phyloP scores from a whole-genome alignment of 2,329 filamentous ascomycete species.

The Alternaria burnsii region DNA sequence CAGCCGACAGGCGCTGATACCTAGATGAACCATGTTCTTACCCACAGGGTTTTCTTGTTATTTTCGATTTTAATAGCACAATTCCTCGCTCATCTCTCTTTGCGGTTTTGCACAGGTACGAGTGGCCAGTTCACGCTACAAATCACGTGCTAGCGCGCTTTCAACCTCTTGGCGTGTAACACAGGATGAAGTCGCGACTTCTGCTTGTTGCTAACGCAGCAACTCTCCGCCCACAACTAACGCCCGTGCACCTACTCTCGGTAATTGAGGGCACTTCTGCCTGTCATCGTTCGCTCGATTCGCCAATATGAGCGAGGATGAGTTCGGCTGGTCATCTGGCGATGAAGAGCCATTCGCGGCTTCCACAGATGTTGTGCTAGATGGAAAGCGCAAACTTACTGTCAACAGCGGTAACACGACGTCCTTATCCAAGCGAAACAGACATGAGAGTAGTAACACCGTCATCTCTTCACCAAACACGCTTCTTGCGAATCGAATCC shows the following conservation, averaged over 20 bases:
- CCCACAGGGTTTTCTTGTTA: background rate
- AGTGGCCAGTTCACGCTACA: background rate
- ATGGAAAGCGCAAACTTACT: conserved; percentile 16
- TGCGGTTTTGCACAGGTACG: background rate
- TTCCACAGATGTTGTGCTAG: background rate
- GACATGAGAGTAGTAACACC: background rate
- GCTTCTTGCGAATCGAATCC: conserved; percentile 44
- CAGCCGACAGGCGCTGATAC: too few species aligned
- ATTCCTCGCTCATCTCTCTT: background rate
- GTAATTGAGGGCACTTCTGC: too few species aligned
- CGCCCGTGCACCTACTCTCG: background rate
- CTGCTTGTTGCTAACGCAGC: background rate
- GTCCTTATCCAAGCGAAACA: conserved; percentile 7
- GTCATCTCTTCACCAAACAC: conserved; percentile 17
- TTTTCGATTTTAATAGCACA: background rate
- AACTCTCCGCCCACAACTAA: background rate
- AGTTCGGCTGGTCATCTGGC: conserved; percentile 19
- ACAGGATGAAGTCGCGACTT: background rate
- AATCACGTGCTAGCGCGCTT: conserved; percentile 13
- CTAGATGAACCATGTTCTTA: too few species aligned
- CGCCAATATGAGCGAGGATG: conserved; percentile 19
- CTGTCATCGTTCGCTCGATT: too few species aligned
- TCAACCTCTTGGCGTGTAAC: background rate
- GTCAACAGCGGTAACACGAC: background rate
- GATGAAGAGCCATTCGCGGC: conserved; percentile 18